A percentile compares a stretch with the other conserved stretches of the same genome.
phyloP scores from a whole-genome alignment of 1,139 yeast species.

The Suhomyces kunorum region DNA sequence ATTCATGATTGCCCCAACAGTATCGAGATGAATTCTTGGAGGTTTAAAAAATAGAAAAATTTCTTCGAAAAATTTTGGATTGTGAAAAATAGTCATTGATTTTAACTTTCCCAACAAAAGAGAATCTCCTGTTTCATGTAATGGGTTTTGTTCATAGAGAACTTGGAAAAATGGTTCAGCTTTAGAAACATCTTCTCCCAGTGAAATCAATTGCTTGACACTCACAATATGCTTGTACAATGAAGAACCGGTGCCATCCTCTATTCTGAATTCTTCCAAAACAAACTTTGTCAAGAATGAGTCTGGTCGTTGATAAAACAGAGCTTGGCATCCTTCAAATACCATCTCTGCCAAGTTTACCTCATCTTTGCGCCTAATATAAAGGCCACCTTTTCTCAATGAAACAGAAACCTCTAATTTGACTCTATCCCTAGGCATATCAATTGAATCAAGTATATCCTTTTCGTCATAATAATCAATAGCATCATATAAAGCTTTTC shows the following conservation, averaged over 20 bases:
- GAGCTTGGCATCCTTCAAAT: constrained; percentile 80
- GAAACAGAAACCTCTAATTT: constrained; percentile 66
- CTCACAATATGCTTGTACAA: constrained; percentile 86
- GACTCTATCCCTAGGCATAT: constrained; percentile 73
- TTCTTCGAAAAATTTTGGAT: constrained; percentile 76
- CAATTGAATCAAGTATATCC: constrained; percentile 52
- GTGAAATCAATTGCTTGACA: constrained; percentile 56
- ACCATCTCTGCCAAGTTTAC: constrained; percentile 70
- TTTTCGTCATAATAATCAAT: constrained; percentile 84
- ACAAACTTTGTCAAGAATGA: constrained; percentile 74
- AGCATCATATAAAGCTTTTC: constrained; percentile 86
- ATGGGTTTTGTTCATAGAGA: constrained; percentile 81
- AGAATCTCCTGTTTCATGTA: constrained; percentile 82
- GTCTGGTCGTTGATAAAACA: constrained; percentile 74
- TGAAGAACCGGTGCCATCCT: constrained; percentile 78
- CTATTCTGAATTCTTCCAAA: constrained; percentile 77
- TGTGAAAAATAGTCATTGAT: constrained; percentile 88
- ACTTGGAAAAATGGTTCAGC: constrained; percentile 75
- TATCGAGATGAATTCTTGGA: constrained; percentile 81
- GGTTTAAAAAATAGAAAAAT: constrained; percentile 78
- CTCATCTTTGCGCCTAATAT: constrained; percentile 46
- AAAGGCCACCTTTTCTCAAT: constrained; percentile 75
- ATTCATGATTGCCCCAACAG: constrained; percentile 86
- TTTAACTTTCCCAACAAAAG: constrained; percentile 69
- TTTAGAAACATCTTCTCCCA: constrained; percentile 1